Evolutionary conservation across 2,329 filamentous ascomycete genomes (phyloP).

Genomic region (Colletotrichum phormii): DNA sequence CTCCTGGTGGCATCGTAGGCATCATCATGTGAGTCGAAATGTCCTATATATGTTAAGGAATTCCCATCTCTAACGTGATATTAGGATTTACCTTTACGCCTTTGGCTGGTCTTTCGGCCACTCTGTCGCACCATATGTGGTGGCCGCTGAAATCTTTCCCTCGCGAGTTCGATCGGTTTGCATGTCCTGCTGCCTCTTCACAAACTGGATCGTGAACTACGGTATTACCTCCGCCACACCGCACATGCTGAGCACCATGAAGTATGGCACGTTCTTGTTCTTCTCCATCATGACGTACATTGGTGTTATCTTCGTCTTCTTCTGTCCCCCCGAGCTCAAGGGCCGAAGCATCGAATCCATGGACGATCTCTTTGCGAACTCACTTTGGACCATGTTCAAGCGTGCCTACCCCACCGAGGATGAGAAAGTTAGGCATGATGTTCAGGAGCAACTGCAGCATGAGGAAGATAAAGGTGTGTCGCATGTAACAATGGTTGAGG

Average conservation of each 20-base stretch:
- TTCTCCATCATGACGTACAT: slow-evolving; percentile 30
- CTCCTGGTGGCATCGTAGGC: slow-evolving; percentile 53
- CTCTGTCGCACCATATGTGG: slow-evolving; percentile 39
- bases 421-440: slow-evolving; percentile 26
- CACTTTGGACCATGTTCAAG: slow-evolving; percentile 54
- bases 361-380: slow-evolving; percentile 57
- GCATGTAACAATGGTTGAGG: slow-evolving; percentile 22
- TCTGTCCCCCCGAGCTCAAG: slow-evolving; percentile 63
- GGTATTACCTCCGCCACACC: slow-evolving; percentile 45
- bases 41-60: too few species aligned
- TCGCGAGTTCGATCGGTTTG: slow-evolving; percentile 43
- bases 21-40: slow-evolving; percentile 46
- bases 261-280: slow-evolving; percentile 35
- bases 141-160: slow-evolving; percentile 46
- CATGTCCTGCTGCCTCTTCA: slow-evolving; percentile 41
- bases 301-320: slow-evolving; percentile 52
- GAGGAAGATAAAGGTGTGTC: slow-evolving; percentile 3
- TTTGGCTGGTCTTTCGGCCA: slow-evolving; percentile 43
- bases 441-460: slow-evolving; percentile 3
- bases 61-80: background rate
- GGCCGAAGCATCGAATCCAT: slow-evolving; percentile 61
- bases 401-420: slow-evolving; percentile 64
- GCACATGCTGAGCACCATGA: slow-evolving; percentile 37
- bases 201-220: slow-evolving; percentile 48
- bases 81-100: slow-evolving; percentile 48